These are phyloP conservation scores for Crithidia mellificae DNA, from an alignment of 208 protist genomes.

Conservation along the genomic window DNA sequence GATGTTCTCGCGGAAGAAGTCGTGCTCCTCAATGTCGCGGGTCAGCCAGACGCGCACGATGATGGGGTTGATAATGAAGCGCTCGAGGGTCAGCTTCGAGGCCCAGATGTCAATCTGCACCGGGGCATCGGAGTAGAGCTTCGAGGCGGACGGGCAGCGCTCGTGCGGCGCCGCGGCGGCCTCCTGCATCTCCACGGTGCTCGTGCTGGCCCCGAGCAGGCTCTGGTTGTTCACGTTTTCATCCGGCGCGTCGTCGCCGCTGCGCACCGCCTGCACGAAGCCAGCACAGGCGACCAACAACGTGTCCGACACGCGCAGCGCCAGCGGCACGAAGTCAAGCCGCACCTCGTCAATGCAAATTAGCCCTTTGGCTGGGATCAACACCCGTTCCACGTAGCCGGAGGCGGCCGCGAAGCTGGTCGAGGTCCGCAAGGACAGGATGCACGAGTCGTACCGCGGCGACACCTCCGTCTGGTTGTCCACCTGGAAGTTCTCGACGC, in stretches of 20 bases:
- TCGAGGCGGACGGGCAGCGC: conserved; percentile 38
- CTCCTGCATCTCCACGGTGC: conserved; percentile 21
- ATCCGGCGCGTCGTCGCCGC: conserved; percentile 9
- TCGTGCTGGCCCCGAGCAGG: conserved; percentile 20
- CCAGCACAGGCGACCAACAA: conserved; percentile 58
- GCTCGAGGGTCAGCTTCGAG: conserved; percentile 70
- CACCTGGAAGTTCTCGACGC: conserved; percentile 83
- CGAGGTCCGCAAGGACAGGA: conserved; percentile 64
- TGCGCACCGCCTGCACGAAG: conserved; percentile 38
- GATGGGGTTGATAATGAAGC: conserved; percentile 89
- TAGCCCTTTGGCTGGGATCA: conserved; percentile 58
- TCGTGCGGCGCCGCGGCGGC: conserved; percentile 27
- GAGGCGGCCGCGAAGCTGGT: conserved; percentile 44
- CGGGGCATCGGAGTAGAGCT: conserved; percentile 57
- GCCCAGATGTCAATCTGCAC: conserved; percentile 60
- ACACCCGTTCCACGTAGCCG: conserved; percentile 55
- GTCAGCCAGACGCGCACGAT: conserved; percentile 82
- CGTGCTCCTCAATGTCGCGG: conserved; percentile 66
- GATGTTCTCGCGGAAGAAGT: conserved; percentile 84
- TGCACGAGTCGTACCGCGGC: conserved; percentile 71
- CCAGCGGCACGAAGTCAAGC: conserved; percentile 73
- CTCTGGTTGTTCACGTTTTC: conserved; percentile 10
- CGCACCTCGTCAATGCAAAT: conserved; percentile 76
- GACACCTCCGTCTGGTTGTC: conserved; percentile 87
- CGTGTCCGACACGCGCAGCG: conserved; percentile 81